phyloP scores from a whole-genome alignment of 148 eudicot species.

The Heliosperma pusillum region DNA sequence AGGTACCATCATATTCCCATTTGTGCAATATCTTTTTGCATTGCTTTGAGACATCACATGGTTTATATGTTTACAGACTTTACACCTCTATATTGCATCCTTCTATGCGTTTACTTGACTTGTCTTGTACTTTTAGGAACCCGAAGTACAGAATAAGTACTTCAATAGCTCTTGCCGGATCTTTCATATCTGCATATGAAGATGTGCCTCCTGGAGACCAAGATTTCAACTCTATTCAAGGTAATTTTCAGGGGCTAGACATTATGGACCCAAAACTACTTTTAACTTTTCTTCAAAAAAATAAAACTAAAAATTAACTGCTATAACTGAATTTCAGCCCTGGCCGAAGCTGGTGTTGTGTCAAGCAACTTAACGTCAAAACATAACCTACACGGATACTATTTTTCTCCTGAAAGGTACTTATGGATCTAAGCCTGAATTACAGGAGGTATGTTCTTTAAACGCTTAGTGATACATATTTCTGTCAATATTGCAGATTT shows the following conservation, averaged over 20 bases:
- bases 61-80: neutral
- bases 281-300: neutral
- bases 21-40: constrained; percentile 21
- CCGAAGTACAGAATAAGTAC: constrained; percentile 56
- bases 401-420: constrained; percentile 87
- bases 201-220: constrained; percentile 60
- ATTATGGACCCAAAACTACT: neutral
- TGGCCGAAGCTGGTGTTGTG: constrained; percentile 85
- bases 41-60: neutral
- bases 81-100: neutral
- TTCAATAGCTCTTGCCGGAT: constrained; percentile 61
- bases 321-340: constrained; percentile 43
- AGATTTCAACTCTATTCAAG: constrained; percentile 76
- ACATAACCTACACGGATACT: constrained; percentile 25
- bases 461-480: neutral
- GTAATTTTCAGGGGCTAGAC: constrained; percentile 37
- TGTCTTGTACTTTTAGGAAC: constrained; percentile 44
- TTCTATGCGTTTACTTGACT: neutral
- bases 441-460: neutral
- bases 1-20: constrained; percentile 43
- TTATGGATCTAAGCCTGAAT: neutral
- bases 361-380: constrained; percentile 56
- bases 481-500: constrained; percentile 40
- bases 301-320: too few species aligned
- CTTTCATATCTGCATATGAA: constrained; percentile 60